Percentiles rank a stretch among this genome's conserved stretches.
These are phyloP conservation scores for Zymoseptoria pseudotritici DNA, from an alignment of 2,329 filamentous ascomycete species.

Conservation along the genomic window DNA sequence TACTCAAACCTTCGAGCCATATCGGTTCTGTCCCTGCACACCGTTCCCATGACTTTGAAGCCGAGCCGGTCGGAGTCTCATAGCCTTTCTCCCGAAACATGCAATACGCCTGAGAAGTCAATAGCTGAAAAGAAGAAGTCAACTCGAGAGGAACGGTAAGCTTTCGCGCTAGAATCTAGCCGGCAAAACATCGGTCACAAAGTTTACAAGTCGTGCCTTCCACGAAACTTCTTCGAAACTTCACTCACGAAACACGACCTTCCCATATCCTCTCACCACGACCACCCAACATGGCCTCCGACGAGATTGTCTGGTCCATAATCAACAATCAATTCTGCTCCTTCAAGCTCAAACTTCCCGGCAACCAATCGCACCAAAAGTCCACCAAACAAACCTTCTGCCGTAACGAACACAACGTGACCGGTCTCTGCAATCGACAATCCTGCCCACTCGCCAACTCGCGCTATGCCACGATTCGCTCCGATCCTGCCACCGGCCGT, in stretches of 20 bases:
- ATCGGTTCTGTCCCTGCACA: too few species aligned
- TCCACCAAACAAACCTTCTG: slow-evolving; percentile 88
- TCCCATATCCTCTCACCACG: neutral
- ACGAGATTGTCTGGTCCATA: slow-evolving; percentile 96
- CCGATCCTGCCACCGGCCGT: slow-evolving; percentile 68
- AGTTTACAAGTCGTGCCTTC: too few species aligned
- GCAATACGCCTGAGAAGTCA: too few species aligned
- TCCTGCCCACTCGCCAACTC: slow-evolving; percentile 87
- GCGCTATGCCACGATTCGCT: slow-evolving; percentile 84
- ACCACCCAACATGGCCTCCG: slow-evolving; percentile 61
- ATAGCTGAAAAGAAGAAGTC: too few species aligned
- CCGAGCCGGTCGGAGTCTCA: too few species aligned
- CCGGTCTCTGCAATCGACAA: slow-evolving; percentile 71
- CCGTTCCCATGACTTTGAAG: too few species aligned
- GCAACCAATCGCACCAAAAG: slow-evolving; percentile 43
- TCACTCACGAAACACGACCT: neutral
- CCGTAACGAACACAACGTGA: slow-evolving; percentile 60
- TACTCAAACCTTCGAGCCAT: too few species aligned
- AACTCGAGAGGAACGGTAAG: too few species aligned
- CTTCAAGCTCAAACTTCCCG: slow-evolving; percentile 72
- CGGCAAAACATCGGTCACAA: neutral
- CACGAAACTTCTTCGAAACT: too few species aligned
- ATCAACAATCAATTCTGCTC: slow-evolving; percentile 94
- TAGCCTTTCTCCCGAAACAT: too few species aligned
- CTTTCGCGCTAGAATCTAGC: neutral